Conservation (phyloP, 371 early-diverging fungal genomes). For the Haplosporangium sp. region DNA sequence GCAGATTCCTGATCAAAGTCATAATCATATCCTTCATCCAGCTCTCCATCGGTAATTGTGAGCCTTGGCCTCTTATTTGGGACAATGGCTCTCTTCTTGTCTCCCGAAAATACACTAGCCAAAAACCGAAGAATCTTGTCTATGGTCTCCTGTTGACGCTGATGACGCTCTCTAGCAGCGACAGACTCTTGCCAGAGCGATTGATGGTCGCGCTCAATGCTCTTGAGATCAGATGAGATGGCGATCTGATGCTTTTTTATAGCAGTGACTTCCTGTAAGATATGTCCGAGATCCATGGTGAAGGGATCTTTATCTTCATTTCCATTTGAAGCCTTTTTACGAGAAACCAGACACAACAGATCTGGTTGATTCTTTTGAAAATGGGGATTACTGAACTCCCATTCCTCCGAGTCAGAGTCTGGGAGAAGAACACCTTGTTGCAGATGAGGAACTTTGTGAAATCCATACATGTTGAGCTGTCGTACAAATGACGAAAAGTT, state of each 20-base stretch:
- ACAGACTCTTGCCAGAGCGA: conserved; percentile 89
- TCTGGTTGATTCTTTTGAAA: conserved; percentile 70
- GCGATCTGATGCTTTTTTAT: conserved; percentile 91
- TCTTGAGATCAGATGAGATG: conserved; percentile 87
- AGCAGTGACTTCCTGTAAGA: conserved; percentile 86
- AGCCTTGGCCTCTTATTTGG: conserved; percentile 63
- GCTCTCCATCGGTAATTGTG: conserved; percentile 48
- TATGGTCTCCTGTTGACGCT: conserved; percentile 91
- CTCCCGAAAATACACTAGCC: conserved; percentile 80
- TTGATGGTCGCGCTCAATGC: conserved; percentile 89
- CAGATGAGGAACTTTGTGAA: conserved; percentile 85
- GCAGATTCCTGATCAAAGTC: conserved; percentile 13
- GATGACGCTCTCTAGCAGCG: conserved; percentile 80
- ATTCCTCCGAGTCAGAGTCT: conserved; percentile 67
- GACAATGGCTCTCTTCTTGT: conserved; percentile 68
- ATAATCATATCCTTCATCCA: conserved; percentile 7
- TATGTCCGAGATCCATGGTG: conserved; percentile 65
- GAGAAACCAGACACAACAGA: conserved; percentile 64
- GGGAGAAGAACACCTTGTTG: conserved; percentile 80
- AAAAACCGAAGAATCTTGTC: conserved; percentile 89
- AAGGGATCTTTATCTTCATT: conserved; percentile 59
- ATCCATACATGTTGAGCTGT: conserved; percentile 95
- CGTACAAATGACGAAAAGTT: conserved; percentile 96
- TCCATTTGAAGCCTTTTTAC: conserved; percentile 68
- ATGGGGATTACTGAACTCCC: conserved; percentile 72